Base-by-base conservation (phyloP, 2,329 filamentous ascomycete species). In the Microdochium nivale region DNA sequence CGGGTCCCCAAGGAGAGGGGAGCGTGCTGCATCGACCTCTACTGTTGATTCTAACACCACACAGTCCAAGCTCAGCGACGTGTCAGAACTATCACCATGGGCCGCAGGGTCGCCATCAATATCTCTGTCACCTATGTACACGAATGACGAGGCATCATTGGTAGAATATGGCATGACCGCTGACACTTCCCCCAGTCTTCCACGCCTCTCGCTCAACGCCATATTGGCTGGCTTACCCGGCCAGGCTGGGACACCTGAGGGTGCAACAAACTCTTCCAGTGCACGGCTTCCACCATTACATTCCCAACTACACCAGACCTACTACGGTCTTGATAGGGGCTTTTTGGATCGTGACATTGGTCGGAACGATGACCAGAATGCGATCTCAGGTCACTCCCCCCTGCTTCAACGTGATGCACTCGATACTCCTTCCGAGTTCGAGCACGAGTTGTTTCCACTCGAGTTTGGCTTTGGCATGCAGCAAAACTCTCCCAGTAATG, bases 281-380 rank as follows among this genome's bases (percentile, higher is more conserved):
- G 51, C 57, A 30, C 58, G 58, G 47, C 56, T 61, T 46, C 57
- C 56, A n/a, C 56, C 55, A 49, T 55, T 61, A 48, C 58, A 62
- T 44, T 60, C 61, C 32, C 25, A 52, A 7, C 53, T 55, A 21
- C 40, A 44, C 19, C 40, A 44, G 40, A 44, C 40, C 16, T 79
- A 75, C 44, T 90, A 87, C 62, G 88, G 88, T 5, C 78, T 87
- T 54, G 88, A 92, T 61, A 74, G 80, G 52, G 88, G 88, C 1
- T 74, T 82, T 54, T 77, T 77, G 10, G 88, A 92, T 66, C 69
- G 81, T 21, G 88, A 92, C 59, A 70, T 87, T 1, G 81, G 81
- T 25, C 79, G 77, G 49, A 91, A 91, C 58, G 80, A 90, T 60
- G 88, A 92, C 58, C 68, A 71, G 27, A 78, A 78, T 49, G 86